Conservation (phyloP, 2,329 filamentous ascomycete species). For the Septoria petroselini region DNA sequence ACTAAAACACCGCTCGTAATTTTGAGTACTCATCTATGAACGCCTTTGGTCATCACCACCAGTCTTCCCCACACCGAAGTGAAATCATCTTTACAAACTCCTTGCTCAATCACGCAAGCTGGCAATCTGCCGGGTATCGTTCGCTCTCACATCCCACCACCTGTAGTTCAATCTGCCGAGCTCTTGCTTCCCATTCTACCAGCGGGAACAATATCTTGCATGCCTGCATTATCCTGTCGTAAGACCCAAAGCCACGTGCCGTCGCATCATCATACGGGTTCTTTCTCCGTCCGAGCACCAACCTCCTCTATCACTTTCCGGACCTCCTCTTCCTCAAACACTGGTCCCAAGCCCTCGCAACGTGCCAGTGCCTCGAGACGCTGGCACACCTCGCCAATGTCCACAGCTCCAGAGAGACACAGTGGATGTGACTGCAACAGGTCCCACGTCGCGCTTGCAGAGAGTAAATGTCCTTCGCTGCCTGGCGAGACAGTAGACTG, state of each 20-base stretch:
- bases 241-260: neutral
- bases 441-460: conserved; percentile 82
- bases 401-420: conserved; percentile 72
- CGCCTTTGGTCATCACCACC: neutral
- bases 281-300: conserved; percentile 72
- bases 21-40: neutral
- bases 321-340: conserved; percentile 77
- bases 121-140: conserved; percentile 19
- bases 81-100: neutral
- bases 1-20: too few species aligned
- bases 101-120: neutral
- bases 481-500: conserved; percentile 16
- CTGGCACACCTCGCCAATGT: conserved; percentile 78
- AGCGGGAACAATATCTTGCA: neutral
- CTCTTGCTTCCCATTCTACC: neutral
- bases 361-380: conserved; percentile 69
- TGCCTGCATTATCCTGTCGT: too few species aligned
- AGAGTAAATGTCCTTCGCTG: conserved; percentile 58
- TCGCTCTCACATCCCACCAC: conserved; percentile 5
- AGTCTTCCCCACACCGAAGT: neutral
- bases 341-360: conserved; percentile 82
- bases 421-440: conserved; percentile 77
- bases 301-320: conserved; percentile 73
- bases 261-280: conserved; percentile 49
- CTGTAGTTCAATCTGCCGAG: neutral